These are phyloP conservation scores for Trichoderma sp. DNA, from an alignment of 2,329 filamentous ascomycete species.

Conservation along the genomic window DNA sequence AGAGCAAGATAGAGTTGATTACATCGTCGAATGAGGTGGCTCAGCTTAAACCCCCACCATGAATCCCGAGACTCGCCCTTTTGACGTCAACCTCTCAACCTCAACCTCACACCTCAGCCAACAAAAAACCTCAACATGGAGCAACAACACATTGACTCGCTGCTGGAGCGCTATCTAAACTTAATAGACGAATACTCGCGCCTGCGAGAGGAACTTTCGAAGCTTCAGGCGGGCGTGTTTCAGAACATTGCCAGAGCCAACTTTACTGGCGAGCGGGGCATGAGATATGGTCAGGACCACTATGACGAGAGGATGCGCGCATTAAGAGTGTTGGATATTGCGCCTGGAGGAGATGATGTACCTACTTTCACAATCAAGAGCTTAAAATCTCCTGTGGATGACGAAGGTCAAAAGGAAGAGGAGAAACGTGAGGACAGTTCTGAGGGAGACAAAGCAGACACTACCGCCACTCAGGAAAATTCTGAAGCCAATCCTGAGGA, in stretches of 20 bases:
- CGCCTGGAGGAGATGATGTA: slow-evolving; percentile 17
- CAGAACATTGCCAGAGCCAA: slow-evolving; percentile 70
- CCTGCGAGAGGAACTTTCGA: slow-evolving; percentile 54
- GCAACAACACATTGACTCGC: slow-evolving; percentile 53
- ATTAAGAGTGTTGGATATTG: slow-evolving; percentile 40
- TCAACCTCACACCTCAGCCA: background rate
- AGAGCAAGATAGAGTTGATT: background rate
- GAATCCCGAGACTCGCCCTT: background rate
- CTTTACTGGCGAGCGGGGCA: slow-evolving; percentile 62
- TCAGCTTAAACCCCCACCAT: slow-evolving; percentile 8
- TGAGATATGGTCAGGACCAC: slow-evolving; percentile 65
- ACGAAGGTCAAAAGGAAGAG: slow-evolving; percentile 16
- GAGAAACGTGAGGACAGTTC: background rate
- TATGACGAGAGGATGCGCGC: slow-evolving; percentile 75
- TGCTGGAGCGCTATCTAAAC: slow-evolving; percentile 64
- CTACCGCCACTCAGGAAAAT: background rate
- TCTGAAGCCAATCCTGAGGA: background rate
- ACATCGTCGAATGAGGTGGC: background rate
- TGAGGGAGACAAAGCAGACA: background rate
- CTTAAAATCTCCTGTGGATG: slow-evolving; percentile 5
- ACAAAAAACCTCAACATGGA: background rate
- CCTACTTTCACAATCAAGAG: background rate
- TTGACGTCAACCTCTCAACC: slow-evolving; percentile 8
- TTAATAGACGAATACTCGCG: slow-evolving; percentile 66
- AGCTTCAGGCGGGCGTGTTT: slow-evolving; percentile 55